These are phyloP conservation scores for Solanum virginianum DNA, from an alignment of 257 asterid species.

Conservation along the genomic window DNA sequence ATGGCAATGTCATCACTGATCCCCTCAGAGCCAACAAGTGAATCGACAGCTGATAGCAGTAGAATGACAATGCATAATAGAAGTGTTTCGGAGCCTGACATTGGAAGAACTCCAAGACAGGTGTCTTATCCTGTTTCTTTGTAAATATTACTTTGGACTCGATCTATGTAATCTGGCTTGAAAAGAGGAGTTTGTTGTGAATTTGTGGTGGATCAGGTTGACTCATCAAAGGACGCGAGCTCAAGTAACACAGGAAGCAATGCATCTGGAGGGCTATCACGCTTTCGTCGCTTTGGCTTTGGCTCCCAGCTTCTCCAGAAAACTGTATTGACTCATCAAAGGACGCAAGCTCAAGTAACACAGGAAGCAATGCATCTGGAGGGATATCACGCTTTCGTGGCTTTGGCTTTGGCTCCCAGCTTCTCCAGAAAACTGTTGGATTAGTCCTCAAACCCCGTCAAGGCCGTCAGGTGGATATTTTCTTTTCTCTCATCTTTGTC, in stretches of 20 bases:
- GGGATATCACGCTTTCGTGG: conserved; percentile 1
- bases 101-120: conserved; percentile 93
- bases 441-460: conserved; percentile 25
- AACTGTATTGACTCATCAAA: conserved; percentile 55
- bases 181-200: background rate
- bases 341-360: conserved; percentile 39
- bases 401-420: conserved; percentile 22
- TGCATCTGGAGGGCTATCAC: conserved; percentile 14
- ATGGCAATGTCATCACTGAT: conserved; percentile 88
- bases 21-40: conserved; percentile 69
- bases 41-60: conserved; percentile 43
- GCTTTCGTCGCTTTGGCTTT: conserved; percentile 10
- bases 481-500: background rate
- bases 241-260: conserved; percentile 35
- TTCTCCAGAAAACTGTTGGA: conserved; percentile 36
- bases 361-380: conserved; percentile 34
- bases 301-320: conserved; percentile 32
- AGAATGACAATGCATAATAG: conserved; percentile 56
- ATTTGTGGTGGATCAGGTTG: conserved; percentile 41
- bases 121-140: conserved; percentile 24
- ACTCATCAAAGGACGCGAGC: conserved; percentile 57
- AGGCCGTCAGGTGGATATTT: conserved; percentile 26
- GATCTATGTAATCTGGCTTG: background rate
- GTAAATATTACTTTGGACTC: background rate
- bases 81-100: conserved; percentile 96